Evolutionary conservation across 192 early-diverging fungal species (phyloP), one percentile per base, ranked within the genome.

Genomic region (Dimargaris xerosporica): DNA sequence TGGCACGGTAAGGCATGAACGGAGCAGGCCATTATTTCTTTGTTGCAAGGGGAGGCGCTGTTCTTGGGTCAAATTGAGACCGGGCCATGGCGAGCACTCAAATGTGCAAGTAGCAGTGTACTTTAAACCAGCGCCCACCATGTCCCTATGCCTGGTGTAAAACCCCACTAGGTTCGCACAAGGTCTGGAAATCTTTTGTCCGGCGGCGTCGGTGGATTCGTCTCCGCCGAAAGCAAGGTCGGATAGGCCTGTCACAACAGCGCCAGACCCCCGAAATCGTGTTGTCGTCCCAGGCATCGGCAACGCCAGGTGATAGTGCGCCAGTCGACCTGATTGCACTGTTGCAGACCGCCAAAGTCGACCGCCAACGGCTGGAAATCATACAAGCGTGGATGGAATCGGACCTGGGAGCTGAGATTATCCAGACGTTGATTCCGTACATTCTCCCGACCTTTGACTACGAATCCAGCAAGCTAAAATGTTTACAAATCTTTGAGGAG

Each of bases 291-390:
- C 58, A 21, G 15, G 25, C 21, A 10, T 44, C 58, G 7, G 43
- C 58, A 12, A 23, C 43, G 3, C n/a, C 54, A 29, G 28, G 34
- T 11, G 54, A 52, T 19, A 41, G 12, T 13, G n/a, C 34, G 17
- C 4, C 58, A 5, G 13, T 28, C 15, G 41, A 60, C 5, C 26
- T 60, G 41, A 42, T 60, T n/a, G 41, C 13, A 23, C 31, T 23
- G 15, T 34, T 60, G 23, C 58, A 43, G 42, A 11, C 5, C n/a
- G 41, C 42, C 39, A 60, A 60, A 60, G 42, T 39, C 39, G 58
- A 60, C 58, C 58, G 58, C 21, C 58, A 60, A 39, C 58, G 58
- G 30, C 43, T 60, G n/a, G 58, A 60, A 5, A 60, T 43, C n/a
- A n/a, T 60, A 0, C n/a, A 17, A 13, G 58, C 31, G 31, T 60